Percentiles rank a stretch among this genome's conserved stretches.
phyloP scores from a whole-genome alignment of 169 alveolate genomes.

The Theileria luwenshuni region DNA sequence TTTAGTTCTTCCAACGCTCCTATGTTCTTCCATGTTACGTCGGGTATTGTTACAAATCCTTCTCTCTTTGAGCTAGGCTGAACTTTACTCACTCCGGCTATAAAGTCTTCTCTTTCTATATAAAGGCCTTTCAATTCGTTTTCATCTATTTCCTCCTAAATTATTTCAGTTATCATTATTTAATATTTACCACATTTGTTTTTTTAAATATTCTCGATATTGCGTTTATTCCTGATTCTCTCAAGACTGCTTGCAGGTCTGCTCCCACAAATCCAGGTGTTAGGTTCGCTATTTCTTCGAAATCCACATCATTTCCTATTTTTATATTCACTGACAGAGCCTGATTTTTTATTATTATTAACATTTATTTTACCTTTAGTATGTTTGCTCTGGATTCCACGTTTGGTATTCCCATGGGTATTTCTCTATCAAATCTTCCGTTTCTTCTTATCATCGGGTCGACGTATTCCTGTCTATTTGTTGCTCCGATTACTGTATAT shows the following conservation, averaged over 20 bases:
- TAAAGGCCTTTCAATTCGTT: background rate
- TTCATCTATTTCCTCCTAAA: background rate
- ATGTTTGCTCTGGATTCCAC: constrained; percentile 88
- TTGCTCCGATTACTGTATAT: constrained; percentile 94
- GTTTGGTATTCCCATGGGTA: constrained; percentile 95
- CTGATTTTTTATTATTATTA: constrained; percentile 41
- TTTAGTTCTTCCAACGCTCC: constrained; percentile 92
- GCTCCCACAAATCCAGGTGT: constrained; percentile 96
- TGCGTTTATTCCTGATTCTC: constrained; percentile 91
- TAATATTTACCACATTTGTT: constrained; percentile 5
- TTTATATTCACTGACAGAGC: constrained; percentile 87
- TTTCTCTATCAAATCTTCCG: constrained; percentile 82
- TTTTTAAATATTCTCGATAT: constrained; percentile 46
- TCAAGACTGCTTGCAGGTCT: constrained; percentile 89
- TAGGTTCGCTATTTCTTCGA: constrained; percentile 78
- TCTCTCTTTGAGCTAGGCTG: constrained; percentile 94
- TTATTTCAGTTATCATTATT: background rate
- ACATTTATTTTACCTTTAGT: constrained; percentile 27
- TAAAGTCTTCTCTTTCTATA: constrained; percentile 84
- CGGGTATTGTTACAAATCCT: constrained; percentile 95
- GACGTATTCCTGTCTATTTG: constrained; percentile 98
- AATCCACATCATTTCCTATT: constrained; percentile 78
- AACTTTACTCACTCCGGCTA: constrained; percentile 82
- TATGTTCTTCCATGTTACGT: constrained; percentile 93
- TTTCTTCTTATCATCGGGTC: constrained; percentile 98